Evolutionary conservation across 108 stramenopile genomes (phyloP).

Genomic region (Skeletonema costatum): DNA sequence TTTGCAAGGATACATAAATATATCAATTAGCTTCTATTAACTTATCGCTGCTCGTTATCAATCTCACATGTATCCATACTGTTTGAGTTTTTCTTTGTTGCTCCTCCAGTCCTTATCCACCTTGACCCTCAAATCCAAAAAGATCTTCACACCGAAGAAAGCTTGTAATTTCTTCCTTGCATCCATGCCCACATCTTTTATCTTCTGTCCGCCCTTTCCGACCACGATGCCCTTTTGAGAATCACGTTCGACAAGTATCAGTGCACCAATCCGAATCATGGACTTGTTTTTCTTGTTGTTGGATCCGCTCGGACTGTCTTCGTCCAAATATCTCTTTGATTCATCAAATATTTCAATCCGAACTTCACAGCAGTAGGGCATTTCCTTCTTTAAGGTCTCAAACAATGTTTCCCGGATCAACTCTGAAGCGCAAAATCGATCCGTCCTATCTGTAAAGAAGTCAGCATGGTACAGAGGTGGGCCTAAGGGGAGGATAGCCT

Average conservation of each 20-base stretch:
- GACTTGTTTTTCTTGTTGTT: conserved; percentile 35
- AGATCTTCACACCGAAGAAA: conserved; percentile 73
- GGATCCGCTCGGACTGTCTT: neutral
- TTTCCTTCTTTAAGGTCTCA: conserved; percentile 78
- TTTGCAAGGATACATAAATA: neutral
- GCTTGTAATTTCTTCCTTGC: conserved; percentile 80
- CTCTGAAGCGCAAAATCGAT: conserved; percentile 88
- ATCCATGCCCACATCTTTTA: conserved; percentile 85
- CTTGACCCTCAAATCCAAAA: conserved; percentile 85
- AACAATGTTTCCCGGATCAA: conserved; percentile 86
- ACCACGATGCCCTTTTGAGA: conserved; percentile 94
- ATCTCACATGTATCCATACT: conserved; percentile 79
- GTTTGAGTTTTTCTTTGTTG: conserved; percentile 71
- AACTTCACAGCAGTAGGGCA: conserved; percentile 97
- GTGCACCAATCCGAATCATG: conserved; percentile 76
- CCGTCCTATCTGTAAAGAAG: conserved; percentile 78
- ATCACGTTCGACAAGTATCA: conserved; percentile 85
- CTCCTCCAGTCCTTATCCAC: conserved; percentile 96
- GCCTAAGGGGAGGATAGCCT: conserved; percentile 57
- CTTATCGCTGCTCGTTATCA: no score
- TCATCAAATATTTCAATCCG: conserved; percentile 86
- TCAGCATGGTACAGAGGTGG: conserved; percentile 81
- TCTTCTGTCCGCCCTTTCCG: conserved; percentile 84
- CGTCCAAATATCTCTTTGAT: conserved; percentile 46
- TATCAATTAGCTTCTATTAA: neutral